Conservation (phyloP, 768 basidiomycete species). For the Lentinula edodes region DNA sequence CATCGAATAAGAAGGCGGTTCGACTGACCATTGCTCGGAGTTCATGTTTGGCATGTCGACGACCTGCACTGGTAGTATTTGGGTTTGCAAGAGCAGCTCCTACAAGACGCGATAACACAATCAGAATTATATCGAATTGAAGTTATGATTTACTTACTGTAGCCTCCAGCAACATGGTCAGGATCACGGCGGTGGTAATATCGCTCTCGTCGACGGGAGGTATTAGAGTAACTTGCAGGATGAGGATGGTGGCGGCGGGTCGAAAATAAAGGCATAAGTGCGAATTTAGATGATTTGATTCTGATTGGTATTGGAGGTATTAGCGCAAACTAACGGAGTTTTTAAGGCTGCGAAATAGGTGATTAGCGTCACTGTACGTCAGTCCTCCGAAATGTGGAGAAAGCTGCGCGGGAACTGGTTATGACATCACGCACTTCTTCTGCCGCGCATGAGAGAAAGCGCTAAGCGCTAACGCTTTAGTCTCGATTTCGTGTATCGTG, state of each 20-base stretch:
- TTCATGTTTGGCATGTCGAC: constrained; percentile 41
- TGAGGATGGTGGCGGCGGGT: constrained; percentile 4
- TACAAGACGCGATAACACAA: constrained; percentile 11
- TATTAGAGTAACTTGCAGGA: constrained; percentile 1
- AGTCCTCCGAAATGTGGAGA: neutral
- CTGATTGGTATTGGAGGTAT: too few species aligned
- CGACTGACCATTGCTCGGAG: constrained; percentile 38
- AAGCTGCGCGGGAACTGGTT: too few species aligned
- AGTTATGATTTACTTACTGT: constrained; percentile 29
- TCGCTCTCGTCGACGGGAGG: constrained; percentile 10
- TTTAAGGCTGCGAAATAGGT: neutral
- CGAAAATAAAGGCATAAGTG: constrained; percentile 15
- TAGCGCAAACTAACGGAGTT: too few species aligned
- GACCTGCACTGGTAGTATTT: constrained; percentile 38
- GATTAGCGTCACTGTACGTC: neutral
- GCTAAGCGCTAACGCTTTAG: too few species aligned
- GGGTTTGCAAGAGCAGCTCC: constrained; percentile 48
- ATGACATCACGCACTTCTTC: too few species aligned
- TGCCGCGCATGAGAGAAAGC: too few species aligned
- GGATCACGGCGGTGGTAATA: constrained; percentile 32
- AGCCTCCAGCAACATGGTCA: constrained; percentile 42
- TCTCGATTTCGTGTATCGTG: too few species aligned
- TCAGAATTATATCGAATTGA: neutral
- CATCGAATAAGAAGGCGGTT: neutral
- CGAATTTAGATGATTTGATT: neutral